These are phyloP conservation scores for Cenchrus purpureus DNA, from an alignment of 176 grass and related monocot genomes.

Conservation along the genomic window DNA sequence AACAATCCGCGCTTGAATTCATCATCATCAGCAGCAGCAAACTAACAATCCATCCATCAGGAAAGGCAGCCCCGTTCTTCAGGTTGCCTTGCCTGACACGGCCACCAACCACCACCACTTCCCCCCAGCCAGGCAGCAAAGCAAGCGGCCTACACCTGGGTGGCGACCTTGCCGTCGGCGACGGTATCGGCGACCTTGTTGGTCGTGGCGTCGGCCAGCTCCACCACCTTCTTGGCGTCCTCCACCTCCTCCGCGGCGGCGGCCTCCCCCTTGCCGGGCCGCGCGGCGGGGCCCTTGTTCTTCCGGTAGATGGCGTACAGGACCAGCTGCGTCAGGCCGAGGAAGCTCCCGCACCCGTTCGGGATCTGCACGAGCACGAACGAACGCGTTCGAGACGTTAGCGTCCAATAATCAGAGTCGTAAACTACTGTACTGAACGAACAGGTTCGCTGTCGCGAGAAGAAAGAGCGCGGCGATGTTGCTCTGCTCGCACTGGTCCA, in stretches of 20 bases:
- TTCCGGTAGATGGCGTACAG: slow-evolving; percentile 89
- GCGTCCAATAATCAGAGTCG: background rate
- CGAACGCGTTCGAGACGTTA: background rate
- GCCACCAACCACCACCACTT: background rate
- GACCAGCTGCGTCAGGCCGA: slow-evolving; percentile 79
- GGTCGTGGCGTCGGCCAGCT: slow-evolving; percentile 52
- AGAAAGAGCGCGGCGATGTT: slow-evolving; percentile 18
- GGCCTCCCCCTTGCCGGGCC: slow-evolving; percentile 40
- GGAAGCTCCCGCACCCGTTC: slow-evolving; percentile 80
- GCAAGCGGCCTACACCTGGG: slow-evolving; percentile 51
- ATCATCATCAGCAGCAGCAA: too few relatives aligned
- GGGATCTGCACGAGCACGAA: slow-evolving; percentile 60
- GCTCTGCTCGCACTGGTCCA: background rate
- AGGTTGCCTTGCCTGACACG: slow-evolving; percentile 1
- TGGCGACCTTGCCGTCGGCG: slow-evolving; percentile 43
- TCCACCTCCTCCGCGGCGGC: slow-evolving; percentile 41
- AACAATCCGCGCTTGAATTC: background rate
- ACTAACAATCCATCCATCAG: background rate
- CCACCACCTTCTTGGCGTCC: slow-evolving; percentile 55
- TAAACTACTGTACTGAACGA: background rate
- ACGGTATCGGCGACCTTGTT: slow-evolving; percentile 37
- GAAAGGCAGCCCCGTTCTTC: background rate
- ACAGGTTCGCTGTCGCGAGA: background rate
- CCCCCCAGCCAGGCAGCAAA: background rate
- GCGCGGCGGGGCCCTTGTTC: slow-evolving; percentile 51